These are phyloP conservation scores for Coemansia sp. DNA, from an alignment of 192 early-diverging fungal species.

Conservation along the genomic window DNA sequence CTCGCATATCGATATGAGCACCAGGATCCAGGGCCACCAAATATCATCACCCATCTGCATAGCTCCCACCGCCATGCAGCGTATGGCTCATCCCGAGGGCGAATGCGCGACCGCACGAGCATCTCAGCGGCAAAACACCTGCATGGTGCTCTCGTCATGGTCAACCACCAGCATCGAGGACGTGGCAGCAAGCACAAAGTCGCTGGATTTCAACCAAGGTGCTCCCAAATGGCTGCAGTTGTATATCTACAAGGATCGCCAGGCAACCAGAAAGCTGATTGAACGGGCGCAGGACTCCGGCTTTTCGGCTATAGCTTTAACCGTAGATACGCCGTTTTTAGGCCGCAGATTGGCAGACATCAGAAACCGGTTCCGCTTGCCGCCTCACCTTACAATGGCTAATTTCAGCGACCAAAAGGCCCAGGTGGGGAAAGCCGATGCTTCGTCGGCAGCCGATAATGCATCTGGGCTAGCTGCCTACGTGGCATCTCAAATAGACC, in stretches of 20 bases:
- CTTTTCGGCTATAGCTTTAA: constrained; percentile 62
- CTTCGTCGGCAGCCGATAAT: constrained; percentile 11
- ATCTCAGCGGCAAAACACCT: constrained; percentile 24
- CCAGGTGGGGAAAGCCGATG: constrained; percentile 16
- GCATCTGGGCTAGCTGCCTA: constrained; percentile 44
- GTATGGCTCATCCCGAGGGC: constrained; percentile 65
- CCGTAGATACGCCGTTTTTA: constrained; percentile 60
- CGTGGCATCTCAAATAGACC: constrained; percentile 59
- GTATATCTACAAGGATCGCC: constrained; percentile 76
- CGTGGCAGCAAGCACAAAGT: constrained; percentile 44
- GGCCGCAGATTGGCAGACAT: constrained; percentile 59
- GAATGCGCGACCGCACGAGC: constrained; percentile 64
- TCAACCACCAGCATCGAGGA: constrained; percentile 66
- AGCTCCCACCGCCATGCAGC: constrained; percentile 75
- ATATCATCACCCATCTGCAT: constrained; percentile 71
- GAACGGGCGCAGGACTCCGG: constrained; percentile 69
- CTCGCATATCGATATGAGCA: constrained; percentile 57
- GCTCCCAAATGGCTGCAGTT: constrained; percentile 68
- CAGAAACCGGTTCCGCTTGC: constrained; percentile 59
- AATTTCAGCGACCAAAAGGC: constrained; percentile 55
- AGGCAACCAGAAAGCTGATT: constrained; percentile 60
- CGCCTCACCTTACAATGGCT: constrained; percentile 62
- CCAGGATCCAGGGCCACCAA: constrained; percentile 56
- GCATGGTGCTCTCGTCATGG: constrained; percentile 62
- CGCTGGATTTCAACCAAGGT: neutral